Percentiles rank a stretch among this genome's conserved stretches.
Evolutionary conservation across 23 red algal genomes (phyloP).

Genomic region (Gracilaria vermiculophylla): DNA sequence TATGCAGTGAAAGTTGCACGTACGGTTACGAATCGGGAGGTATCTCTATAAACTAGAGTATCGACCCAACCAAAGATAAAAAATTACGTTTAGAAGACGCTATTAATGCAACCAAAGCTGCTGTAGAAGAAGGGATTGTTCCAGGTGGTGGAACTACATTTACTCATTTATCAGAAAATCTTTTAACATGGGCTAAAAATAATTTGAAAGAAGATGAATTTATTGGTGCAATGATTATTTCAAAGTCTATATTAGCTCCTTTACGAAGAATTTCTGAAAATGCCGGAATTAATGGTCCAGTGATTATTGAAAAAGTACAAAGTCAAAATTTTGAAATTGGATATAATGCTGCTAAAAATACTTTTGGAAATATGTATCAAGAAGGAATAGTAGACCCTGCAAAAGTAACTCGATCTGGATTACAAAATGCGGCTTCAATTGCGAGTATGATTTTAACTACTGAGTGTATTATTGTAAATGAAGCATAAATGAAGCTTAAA

Average conservation of each 20-base stretch:
- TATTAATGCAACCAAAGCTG: constrained; percentile 95
- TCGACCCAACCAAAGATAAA: too few relatives aligned
- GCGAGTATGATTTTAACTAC: constrained; percentile 96
- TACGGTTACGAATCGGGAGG: too few relatives aligned
- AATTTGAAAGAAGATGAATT: constrained; percentile 86
- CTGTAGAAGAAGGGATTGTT: constrained; percentile 99
- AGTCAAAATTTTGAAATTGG: constrained; percentile 44
- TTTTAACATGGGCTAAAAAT: too few relatives aligned
- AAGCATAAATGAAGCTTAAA: too few relatives aligned
- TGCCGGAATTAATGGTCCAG: constrained; percentile 91
- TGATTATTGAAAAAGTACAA: constrained; percentile 92
- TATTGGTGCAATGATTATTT: constrained; percentile 95
- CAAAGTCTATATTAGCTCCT: constrained; percentile 88
- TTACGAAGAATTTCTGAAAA: constrained; percentile 87
- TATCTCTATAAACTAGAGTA: too few relatives aligned
- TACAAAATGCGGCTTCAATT: constrained; percentile 90
- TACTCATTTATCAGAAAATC: too few relatives aligned
- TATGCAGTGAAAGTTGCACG: too few relatives aligned
- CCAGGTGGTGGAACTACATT: constrained; percentile 96
- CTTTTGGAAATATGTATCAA: constrained; percentile 78
- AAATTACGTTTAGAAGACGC: constrained; percentile 95
- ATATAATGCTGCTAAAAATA: constrained; percentile 79
- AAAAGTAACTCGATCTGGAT: constrained; percentile 91
- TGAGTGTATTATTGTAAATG: constrained; percentile 98
- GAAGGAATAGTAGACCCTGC: constrained; percentile 97